Evolutionary conservation across 768 basidiomycete species (phyloP).

Genomic region (Phlebiopsis flavidoalba): DNA sequence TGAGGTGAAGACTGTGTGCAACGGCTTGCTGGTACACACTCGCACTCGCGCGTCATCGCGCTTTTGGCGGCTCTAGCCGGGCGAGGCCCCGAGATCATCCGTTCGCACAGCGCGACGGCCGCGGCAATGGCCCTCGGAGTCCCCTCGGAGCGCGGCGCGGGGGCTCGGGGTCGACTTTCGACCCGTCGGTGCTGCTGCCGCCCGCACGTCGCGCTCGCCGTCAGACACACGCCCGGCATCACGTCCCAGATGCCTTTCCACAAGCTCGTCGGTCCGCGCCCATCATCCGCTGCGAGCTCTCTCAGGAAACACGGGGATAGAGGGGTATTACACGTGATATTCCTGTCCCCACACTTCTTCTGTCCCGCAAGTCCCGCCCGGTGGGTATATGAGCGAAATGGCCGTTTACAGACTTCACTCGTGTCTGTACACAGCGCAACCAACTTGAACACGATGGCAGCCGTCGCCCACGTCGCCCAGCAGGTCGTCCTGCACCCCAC

Average conservation of each 20-base stretch:
- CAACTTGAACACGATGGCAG: neutral
- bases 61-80: slow-evolving; percentile 9
- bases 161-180: neutral
- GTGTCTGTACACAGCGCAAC: neutral
- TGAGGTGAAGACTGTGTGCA: neutral
- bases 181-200: neutral
- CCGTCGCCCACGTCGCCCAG: slow-evolving; percentile 47
- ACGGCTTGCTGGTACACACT: neutral
- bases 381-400: slow-evolving; percentile 6
- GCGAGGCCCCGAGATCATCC: slow-evolving; percentile 14
- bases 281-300: too few relatives aligned
- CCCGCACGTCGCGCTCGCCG: neutral
- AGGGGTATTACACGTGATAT: slow-evolving; percentile 24
- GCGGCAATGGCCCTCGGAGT: too few relatives aligned
- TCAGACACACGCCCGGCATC: neutral
- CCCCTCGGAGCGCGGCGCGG: neutral
- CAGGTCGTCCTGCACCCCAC: slow-evolving; percentile 85
- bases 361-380: neutral
- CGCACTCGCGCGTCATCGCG: slow-evolving; percentile 1
- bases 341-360: neutral
- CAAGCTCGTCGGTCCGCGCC: too few relatives aligned
- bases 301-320: slow-evolving; percentile 9
- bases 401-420: neutral
- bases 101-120: neutral
- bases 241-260: neutral